Base-by-base conservation (phyloP, 2,329 filamentous ascomycete species). In the Nothopassalora personata region DNA sequence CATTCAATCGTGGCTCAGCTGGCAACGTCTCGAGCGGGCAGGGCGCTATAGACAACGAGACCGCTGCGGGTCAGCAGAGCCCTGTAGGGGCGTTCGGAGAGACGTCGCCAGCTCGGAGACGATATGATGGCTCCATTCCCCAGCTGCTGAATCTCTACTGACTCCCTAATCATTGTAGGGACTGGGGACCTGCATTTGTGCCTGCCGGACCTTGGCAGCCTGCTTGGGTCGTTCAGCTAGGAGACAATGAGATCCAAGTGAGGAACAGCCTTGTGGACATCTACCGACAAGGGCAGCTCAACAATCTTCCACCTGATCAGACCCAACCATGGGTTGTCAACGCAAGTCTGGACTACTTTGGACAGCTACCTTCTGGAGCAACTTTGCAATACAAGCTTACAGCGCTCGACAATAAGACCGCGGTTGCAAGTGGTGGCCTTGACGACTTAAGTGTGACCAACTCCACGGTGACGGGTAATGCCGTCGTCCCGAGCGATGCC, bases 151-250 rank as follows among this genome's bases (percentile, higher is more conserved):
- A 2, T 15, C 23, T 36, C 48, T 8, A 28, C 48, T 11, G 52
- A 23, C 43, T 8, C 43, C 43, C 15, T 46, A 8, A 8, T 18
- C 9, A 8, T 46, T n/a, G 43, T 23, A 48, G 33, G 53, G 49
- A 36, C 7, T 48, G 61, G 63, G 57, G 54, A 1, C 63, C 63
- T 19, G 58, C 63, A 0, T 85, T 86, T 67, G 76, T 79, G n/a
- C 83, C 84, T 0, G 80, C 81, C n/a, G 84, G 85, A 2, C 81
- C 83, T 6, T 87, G 84, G 85, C 77, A 81, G 61, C 80, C 83
- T 46, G 83, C 81, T 1, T 83, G 79, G 67, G 70, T 84, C 1
- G 74, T 85, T 11, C 82, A 86, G 62, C 73, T 84, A 7, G 67
- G 70, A 3, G 60, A 72, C 1, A 60, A 73, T 1, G 72, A 79